These are phyloP conservation scores for Mycena crocata DNA, from an alignment of 768 basidiomycete species.

Conservation along the genomic window DNA sequence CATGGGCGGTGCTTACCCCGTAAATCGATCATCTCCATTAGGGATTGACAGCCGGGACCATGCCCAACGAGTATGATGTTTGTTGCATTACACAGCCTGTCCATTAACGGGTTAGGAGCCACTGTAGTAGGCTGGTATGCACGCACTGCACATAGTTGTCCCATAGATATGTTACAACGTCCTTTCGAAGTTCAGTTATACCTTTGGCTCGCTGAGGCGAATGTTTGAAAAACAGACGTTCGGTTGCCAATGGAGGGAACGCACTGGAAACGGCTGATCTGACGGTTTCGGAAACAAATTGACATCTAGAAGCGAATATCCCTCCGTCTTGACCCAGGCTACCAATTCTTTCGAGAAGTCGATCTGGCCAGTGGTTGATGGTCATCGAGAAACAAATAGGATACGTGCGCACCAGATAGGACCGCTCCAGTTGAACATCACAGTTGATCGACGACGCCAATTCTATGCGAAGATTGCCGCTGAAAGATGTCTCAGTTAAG, in stretches of 20 bases:
- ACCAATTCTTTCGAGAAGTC: slow-evolving; percentile 87
- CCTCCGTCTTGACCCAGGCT: slow-evolving; percentile 74
- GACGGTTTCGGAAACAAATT: slow-evolving; percentile 81
- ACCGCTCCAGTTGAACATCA: slow-evolving; percentile 82
- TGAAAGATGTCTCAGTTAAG: slow-evolving; percentile 43
- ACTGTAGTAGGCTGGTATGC: background rate
- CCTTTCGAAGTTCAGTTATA: slow-evolving; percentile 59
- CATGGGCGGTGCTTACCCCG: too few relatives aligned
- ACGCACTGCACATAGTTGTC: slow-evolving; percentile 94
- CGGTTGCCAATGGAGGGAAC: slow-evolving; percentile 10
- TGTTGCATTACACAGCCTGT: slow-evolving; percentile 77
- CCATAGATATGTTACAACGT: slow-evolving; percentile 89
- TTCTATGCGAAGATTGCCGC: slow-evolving; percentile 90
- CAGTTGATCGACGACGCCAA: slow-evolving; percentile 78
- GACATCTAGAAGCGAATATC: slow-evolving; percentile 85
- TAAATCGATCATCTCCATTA: slow-evolving; percentile 79
- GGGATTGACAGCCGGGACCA: slow-evolving; percentile 81
- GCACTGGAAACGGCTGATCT: slow-evolving; percentile 47
- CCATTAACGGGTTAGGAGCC: slow-evolving; percentile 21
- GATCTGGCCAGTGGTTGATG: slow-evolving; percentile 63
- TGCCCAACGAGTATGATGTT: slow-evolving; percentile 88
- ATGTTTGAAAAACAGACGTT: background rate
- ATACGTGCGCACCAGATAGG: slow-evolving; percentile 74
- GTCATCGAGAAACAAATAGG: background rate
- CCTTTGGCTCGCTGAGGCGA: slow-evolving; percentile 52